Conservation (phyloP, 352 stramenopile genomes). For the Globisporangium barbulae region DNA sequence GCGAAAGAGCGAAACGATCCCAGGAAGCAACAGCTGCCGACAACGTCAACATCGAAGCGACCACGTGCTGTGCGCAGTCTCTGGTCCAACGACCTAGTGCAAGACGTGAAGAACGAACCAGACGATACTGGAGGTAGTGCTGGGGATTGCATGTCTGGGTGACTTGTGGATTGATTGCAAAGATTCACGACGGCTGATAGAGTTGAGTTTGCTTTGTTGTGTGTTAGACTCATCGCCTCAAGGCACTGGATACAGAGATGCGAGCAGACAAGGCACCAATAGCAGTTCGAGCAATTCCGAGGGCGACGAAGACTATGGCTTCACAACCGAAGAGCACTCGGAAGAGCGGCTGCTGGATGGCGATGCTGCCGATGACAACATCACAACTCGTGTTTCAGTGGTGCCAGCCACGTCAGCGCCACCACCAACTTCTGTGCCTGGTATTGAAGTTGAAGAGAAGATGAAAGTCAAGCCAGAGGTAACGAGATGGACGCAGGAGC, state of each 20-base stretch:
- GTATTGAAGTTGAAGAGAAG: neutral
- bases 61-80: neutral
- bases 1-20: conserved; percentile 1
- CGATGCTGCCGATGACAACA: neutral
- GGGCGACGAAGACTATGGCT: conserved; percentile 5
- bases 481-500: neutral
- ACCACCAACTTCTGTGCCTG: neutral
- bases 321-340: conserved; percentile 14
- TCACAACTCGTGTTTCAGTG: neutral
- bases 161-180: no score
- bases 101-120: neutral
- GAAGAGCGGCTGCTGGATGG: conserved; percentile 1
- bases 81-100: neutral
- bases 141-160: neutral
- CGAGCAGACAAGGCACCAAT: neutral
- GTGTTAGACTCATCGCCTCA: neutral
- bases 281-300: neutral
- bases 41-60: neutral
- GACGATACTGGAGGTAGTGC: neutral
- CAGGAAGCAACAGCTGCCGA: neutral
- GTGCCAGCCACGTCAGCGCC: neutral
- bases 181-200: neutral
- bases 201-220: neutral
- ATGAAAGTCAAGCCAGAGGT: neutral
- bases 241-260: neutral